Evolutionary conservation across 2,329 filamentous ascomycete genomes (phyloP).

Genomic region (Ophiostoma sp.): DNA sequence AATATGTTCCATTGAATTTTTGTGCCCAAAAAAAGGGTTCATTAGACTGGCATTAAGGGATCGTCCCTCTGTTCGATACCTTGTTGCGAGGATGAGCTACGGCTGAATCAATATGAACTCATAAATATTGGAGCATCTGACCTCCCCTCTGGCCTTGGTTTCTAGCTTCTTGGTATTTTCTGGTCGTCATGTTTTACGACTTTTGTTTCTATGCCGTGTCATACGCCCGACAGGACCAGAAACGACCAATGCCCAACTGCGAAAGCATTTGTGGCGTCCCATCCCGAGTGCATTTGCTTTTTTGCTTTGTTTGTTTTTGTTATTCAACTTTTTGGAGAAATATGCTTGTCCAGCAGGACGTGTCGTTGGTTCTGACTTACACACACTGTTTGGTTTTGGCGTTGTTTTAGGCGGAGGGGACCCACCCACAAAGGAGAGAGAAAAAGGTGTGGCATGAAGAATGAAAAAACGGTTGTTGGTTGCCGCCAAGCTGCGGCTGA

Average conservation of each 20-base stretch:
- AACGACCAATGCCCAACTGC: background rate
- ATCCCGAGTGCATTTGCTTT: background rate
- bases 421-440: background rate
- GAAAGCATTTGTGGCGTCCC: background rate
- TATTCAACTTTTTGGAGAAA: background rate
- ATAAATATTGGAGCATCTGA: conserved; percentile 8
- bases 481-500: conserved; percentile 25
- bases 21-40: too few species aligned
- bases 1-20: background rate
- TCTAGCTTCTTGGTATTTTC: background rate
- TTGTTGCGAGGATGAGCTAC: background rate
- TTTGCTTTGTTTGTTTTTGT: background rate
- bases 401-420: background rate
- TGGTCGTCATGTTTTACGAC: background rate
- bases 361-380: background rate
- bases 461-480: background rate
- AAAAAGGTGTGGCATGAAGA: background rate
- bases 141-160: background rate
- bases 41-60: background rate
- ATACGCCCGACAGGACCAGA: background rate
- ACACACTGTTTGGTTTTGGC: background rate
- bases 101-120: background rate
- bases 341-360: background rate
- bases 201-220: background rate
- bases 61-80: background rate